phyloP scores from a whole-genome alignment of 257 asterid species.

The Jacaranda copaia region DNA sequence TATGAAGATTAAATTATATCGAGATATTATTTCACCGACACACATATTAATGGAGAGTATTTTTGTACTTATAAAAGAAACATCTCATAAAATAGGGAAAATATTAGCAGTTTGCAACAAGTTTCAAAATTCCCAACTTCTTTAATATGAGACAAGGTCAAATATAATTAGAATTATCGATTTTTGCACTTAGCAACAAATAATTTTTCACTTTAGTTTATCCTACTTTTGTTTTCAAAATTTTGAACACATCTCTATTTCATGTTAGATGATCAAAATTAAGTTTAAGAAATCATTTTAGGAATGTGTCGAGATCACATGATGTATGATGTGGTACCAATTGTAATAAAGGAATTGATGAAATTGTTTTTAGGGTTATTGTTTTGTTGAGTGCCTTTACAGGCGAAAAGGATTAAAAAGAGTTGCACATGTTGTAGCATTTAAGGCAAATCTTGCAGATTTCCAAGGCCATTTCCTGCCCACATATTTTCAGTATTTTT shows the following conservation, averaged over 20 bases:
- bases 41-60: no score
- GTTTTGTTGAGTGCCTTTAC: conserved; percentile 32
- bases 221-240: neutral
- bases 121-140: no score
- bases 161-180: no score
- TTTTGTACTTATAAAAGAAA: no score
- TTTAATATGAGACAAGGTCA: no score
- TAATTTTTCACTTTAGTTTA: no score
- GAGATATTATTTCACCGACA: no score
- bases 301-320: neutral
- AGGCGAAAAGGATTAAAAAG: conserved; percentile 30
- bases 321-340: conserved; percentile 15
- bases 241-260: neutral
- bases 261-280: neutral
- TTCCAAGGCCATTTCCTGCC: conserved; percentile 47
- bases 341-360: conserved; percentile 1
- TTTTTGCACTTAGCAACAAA: no score
- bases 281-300: neutral
- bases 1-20: no score
- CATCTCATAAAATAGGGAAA: no score
- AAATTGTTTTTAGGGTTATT: neutral
- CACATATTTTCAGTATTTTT: conserved; percentile 45
- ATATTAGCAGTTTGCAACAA: no score
- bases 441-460: conserved; percentile 55
- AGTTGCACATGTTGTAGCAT: conserved; percentile 61